phyloP scores from a whole-genome alignment of 2,329 filamentous ascomycete species.

The Tricladium varicosporioides region DNA sequence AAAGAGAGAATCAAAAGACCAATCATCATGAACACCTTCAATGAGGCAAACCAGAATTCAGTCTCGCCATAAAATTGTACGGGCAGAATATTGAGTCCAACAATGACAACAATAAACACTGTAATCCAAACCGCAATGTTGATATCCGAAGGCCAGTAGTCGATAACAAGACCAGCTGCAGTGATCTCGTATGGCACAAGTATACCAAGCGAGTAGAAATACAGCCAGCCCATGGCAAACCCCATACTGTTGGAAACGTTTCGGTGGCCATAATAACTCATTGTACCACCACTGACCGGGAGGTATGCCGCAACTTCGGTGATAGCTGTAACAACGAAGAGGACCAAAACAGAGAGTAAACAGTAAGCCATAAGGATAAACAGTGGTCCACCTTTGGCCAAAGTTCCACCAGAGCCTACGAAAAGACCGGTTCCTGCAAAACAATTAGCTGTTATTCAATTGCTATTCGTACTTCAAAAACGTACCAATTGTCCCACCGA shows the following conservation, averaged over 20 bases:
- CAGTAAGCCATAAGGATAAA: constrained; percentile 43
- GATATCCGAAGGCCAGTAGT: constrained; percentile 42
- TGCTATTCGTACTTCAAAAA: background rate
- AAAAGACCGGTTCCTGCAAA: constrained; percentile 33
- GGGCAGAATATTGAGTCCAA: constrained; percentile 41
- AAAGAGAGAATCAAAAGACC: constrained; percentile 33
- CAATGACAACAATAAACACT: constrained; percentile 39
- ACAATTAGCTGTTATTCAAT: background rate
- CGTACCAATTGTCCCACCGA: constrained; percentile 42
- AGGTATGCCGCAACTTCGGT: constrained; percentile 62
- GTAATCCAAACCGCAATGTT: constrained; percentile 43
- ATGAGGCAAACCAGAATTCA: constrained; percentile 48
- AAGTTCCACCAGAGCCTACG: constrained; percentile 44
- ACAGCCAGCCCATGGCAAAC: constrained; percentile 45
- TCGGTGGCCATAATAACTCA: constrained; percentile 47
- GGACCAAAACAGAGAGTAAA: constrained; percentile 45
- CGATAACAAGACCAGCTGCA: constrained; percentile 41
- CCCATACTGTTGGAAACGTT: constrained; percentile 44
- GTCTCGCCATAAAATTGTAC: constrained; percentile 59
- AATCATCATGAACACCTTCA: constrained; percentile 35
- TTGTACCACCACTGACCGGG: constrained; percentile 48
- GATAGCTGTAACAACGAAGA: constrained; percentile 47
- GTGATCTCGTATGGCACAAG: constrained; percentile 38
- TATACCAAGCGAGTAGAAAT: constrained; percentile 38
- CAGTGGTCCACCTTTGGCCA: constrained; percentile 43